Evolutionary conservation across 2,329 filamentous ascomycete species (phyloP).

Genomic region (Colletotrichum sp.): DNA sequence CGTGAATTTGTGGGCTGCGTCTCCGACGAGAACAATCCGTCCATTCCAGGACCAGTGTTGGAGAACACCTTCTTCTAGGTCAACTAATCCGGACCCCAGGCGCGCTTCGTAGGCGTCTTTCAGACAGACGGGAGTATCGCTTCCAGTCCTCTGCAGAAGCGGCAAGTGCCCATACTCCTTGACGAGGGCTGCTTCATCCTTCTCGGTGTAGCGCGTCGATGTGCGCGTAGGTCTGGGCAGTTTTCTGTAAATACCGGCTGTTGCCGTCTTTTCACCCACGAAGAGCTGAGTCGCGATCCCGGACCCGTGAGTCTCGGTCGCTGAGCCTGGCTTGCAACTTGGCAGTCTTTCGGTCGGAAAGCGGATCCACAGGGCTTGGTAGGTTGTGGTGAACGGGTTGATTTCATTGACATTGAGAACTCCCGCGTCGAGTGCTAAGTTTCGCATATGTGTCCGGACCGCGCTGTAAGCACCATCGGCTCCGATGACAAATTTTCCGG

Average conservation of each 20-base stretch:
- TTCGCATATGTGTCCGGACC: conserved; percentile 35
- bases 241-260: conserved; percentile 31
- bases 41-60: conserved; percentile 31
- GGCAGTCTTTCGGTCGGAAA: neutral
- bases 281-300: conserved; percentile 29
- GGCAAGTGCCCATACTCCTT: conserved; percentile 28
- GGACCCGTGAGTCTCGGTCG: conserved; percentile 19
- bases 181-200: conserved; percentile 31
- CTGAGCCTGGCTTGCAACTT: neutral
- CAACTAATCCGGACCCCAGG: conserved; percentile 26
- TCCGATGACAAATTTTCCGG: conserved; percentile 44
- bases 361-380: conserved; percentile 27
- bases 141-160: conserved; percentile 22
- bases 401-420: neutral
- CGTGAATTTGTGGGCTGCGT: conserved; percentile 39
- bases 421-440: neutral
- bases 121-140: conserved; percentile 18
- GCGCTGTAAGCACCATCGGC: conserved; percentile 47
- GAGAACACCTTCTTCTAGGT: conserved; percentile 38
- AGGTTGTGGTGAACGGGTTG: conserved; percentile 22
- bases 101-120: conserved; percentile 27
- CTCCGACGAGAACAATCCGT: conserved; percentile 37
- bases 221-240: conserved; percentile 28
- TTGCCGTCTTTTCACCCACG: conserved; percentile 24
- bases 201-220: conserved; percentile 30